phyloP scores from a whole-genome alignment of 129 eudicot species.

The Erigeron canadensis region DNA sequence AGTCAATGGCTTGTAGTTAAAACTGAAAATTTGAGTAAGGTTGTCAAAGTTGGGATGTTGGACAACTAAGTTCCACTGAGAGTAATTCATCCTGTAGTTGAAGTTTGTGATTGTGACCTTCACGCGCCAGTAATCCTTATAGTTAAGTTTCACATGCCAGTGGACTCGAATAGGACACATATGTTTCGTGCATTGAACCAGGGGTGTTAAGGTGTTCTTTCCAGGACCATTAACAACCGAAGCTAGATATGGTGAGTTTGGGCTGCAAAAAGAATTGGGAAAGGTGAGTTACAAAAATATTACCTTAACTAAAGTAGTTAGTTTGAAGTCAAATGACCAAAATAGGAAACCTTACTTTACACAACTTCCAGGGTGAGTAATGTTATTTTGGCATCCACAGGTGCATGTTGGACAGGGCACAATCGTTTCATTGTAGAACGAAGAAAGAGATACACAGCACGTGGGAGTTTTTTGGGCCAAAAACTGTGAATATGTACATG shows the following conservation, averaged over 20 bases:
- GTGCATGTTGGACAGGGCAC: conserved; percentile 91
- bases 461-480: conserved; percentile 90
- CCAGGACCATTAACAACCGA: conserved; percentile 75
- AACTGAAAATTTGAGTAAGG: conserved; percentile 83
- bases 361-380: conserved; percentile 77
- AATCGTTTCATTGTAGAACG: conserved; percentile 87
- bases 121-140: conserved; percentile 96
- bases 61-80: conserved; percentile 85
- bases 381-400: conserved; percentile 87
- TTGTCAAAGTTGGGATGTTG: conserved; percentile 97
- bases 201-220: conserved; percentile 57
- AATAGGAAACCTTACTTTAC: conserved; percentile 55
- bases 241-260: conserved; percentile 66
- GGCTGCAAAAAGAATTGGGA: conserved; percentile 39
- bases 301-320: not conserved
- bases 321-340: not conserved
- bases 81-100: conserved; percentile 89
- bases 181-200: conserved; percentile 92
- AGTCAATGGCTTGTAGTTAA: conserved; percentile 77
- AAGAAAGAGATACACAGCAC: conserved; percentile 91
- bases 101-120: conserved; percentile 91
- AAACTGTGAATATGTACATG: conserved; percentile 92
- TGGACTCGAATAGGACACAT: conserved; percentile 98
- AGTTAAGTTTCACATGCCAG: conserved; percentile 93
- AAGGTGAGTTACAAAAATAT: not conserved